These are phyloP conservation scores for Nemania bipapillata DNA, from an alignment of 2,329 filamentous ascomycete species.

Conservation along the genomic window DNA sequence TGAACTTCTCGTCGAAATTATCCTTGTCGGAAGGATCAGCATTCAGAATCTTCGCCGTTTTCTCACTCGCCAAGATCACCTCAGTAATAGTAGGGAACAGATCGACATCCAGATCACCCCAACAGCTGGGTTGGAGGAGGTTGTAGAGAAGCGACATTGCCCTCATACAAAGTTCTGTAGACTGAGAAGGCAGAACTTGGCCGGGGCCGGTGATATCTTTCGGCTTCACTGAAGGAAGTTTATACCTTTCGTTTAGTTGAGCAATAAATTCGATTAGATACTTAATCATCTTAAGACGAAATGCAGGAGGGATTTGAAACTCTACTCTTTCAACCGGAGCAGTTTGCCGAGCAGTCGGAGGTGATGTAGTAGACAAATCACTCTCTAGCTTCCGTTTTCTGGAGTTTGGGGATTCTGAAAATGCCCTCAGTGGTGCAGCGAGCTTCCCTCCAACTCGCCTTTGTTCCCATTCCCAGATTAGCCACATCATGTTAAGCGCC, in stretches of 20 bases:
- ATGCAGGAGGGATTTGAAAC: constrained; percentile 73
- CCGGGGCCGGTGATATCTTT: constrained; percentile 63
- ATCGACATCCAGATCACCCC: constrained; percentile 91
- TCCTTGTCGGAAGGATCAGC: constrained; percentile 72
- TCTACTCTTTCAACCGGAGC: constrained; percentile 67
- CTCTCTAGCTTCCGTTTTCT: constrained; percentile 82
- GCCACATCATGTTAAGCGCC: constrained; percentile 86
- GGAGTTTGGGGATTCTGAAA: constrained; percentile 76
- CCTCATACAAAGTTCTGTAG: constrained; percentile 85
- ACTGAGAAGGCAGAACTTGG: constrained; percentile 62
- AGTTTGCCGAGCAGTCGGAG: constrained; percentile 62
- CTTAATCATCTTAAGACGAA: constrained; percentile 85
- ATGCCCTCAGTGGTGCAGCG: constrained; percentile 53
- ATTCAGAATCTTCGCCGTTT: constrained; percentile 70
- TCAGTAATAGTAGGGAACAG: constrained; percentile 91
- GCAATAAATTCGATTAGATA: constrained; percentile 97
- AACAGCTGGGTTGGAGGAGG: constrained; percentile 85
- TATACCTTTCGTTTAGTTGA: constrained; percentile 85
- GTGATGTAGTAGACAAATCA: constrained; percentile 64
- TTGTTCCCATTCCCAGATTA: constrained; percentile 95
- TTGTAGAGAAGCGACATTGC: constrained; percentile 84
- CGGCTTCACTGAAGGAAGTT: constrained; percentile 75
- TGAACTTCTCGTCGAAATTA: constrained; percentile 83
- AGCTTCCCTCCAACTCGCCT: constrained; percentile 74
- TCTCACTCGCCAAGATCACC: constrained; percentile 83